Evolutionary conservation across 2,329 filamentous ascomycete genomes (phyloP).

Genomic region (Aureobasidium sp.): DNA sequence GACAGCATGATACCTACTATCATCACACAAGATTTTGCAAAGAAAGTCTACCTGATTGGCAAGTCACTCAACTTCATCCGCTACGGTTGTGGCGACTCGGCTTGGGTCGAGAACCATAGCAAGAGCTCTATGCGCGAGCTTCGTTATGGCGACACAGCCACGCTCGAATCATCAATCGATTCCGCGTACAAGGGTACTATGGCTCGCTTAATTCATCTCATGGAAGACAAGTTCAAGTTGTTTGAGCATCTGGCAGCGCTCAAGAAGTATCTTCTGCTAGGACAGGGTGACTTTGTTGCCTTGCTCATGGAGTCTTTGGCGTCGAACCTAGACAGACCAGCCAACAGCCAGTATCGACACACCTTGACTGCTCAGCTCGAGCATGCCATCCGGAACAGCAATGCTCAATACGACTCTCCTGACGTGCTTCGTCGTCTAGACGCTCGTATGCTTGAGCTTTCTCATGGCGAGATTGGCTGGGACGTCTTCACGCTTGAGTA

Average conservation of each 20-base stretch:
- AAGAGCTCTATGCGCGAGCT: slow-evolving; percentile 88
- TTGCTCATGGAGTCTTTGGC: slow-evolving; percentile 94
- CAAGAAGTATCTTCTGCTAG: slow-evolving; percentile 89
- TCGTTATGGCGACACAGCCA: slow-evolving; percentile 85
- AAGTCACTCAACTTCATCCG: slow-evolving; percentile 98
- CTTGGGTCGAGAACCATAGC: slow-evolving; percentile 93
- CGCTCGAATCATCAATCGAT: slow-evolving; percentile 85
- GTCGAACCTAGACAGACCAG: slow-evolving; percentile 84
- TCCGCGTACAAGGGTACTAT: slow-evolving; percentile 97
- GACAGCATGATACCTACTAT: slow-evolving; percentile 85
- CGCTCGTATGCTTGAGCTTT: slow-evolving; percentile 95
- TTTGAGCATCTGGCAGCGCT: slow-evolving; percentile 86
- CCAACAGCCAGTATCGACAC: slow-evolving; percentile 94
- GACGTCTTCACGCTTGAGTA: slow-evolving; percentile 98
- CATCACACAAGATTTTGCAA: slow-evolving; percentile 84
- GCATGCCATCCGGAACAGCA: slow-evolving; percentile 92
- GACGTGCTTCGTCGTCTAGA: slow-evolving; percentile 88
- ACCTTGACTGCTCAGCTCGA: slow-evolving; percentile 96
- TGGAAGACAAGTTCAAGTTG: slow-evolving; percentile 90
- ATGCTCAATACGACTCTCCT: slow-evolving; percentile 87
- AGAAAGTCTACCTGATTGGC: slow-evolving; percentile 93
- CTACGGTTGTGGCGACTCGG: slow-evolving; percentile 84
- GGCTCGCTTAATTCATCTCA: slow-evolving; percentile 84
- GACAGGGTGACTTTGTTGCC: slow-evolving; percentile 94
- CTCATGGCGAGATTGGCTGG: slow-evolving; percentile 96